Evolutionary conservation across 495 filamentous ascomycete species (phyloP).

Genomic region (Penicillium subrubescens): DNA sequence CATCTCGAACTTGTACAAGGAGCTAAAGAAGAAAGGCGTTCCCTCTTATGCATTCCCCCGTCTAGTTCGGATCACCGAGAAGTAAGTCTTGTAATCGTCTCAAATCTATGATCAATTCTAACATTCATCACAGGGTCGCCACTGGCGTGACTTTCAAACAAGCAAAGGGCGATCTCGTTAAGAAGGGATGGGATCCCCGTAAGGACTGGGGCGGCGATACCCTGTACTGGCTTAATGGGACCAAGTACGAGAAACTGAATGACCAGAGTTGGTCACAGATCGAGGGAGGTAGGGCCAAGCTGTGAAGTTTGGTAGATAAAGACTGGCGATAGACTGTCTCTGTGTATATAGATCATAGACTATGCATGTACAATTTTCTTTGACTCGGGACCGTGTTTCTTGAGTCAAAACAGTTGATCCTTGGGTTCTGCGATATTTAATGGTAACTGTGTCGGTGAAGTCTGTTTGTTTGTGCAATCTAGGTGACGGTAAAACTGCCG

Average conservation of each 20-base stretch:
- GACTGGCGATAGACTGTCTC: background rate
- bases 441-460: no score
- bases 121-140: conserved; percentile 37
- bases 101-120: background rate
- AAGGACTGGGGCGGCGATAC: conserved; percentile 41
- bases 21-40: conserved; percentile 51
- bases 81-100: conserved; percentile 38
- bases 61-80: conserved; percentile 51
- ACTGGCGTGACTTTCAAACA: conserved; percentile 57
- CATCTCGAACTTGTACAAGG: conserved; percentile 37
- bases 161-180: conserved; percentile 49
- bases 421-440: no score
- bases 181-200: conserved; percentile 48
- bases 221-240: conserved; percentile 52
- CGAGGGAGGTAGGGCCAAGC: conserved; percentile 47
- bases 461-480: no score
- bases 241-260: conserved; percentile 43
- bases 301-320: conserved; percentile 27
- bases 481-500: no score
- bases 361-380: background rate
- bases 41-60: conserved; percentile 53
- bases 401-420: no score
- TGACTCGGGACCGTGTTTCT: background rate
- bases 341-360: background rate
- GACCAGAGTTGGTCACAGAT: conserved; percentile 45